Evolutionary conservation across 768 basidiomycete species (phyloP).

Genomic region (Fistulinella prunicolor): DNA sequence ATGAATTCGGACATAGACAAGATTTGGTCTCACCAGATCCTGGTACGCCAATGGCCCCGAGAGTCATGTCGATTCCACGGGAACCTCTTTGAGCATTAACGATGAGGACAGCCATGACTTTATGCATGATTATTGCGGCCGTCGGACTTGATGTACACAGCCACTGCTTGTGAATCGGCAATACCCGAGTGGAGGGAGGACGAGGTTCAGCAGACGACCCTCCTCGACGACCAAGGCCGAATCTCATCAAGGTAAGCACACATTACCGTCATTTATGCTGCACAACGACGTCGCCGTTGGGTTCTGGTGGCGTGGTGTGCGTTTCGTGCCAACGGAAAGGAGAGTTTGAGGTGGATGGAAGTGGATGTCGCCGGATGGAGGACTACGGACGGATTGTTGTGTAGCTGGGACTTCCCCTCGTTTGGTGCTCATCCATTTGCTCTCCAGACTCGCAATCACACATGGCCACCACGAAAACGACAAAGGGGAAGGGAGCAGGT

Average conservation of each 20-base stretch:
- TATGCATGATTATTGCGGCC: not conserved
- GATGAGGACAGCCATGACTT: too few species aligned
- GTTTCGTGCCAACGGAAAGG: not conserved
- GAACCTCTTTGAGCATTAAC: too few species aligned
- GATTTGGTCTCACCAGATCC: too few species aligned
- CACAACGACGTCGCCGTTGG: not conserved
- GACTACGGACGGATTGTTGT: not conserved
- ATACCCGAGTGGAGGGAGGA: slow-evolving; percentile 14
- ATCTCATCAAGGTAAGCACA: slow-evolving; percentile 28
- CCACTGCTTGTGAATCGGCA: slow-evolving; percentile 23
- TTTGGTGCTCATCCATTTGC: slow-evolving; percentile 3
- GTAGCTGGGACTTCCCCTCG: not conserved
- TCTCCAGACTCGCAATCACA: slow-evolving; percentile 11
- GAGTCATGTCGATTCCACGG: too few species aligned
- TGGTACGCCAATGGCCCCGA: too few species aligned
- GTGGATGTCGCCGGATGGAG: slow-evolving; percentile 16
- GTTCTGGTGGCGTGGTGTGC: not conserved
- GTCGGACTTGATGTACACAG: slow-evolving; percentile 17
- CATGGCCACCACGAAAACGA: slow-evolving; percentile 70
- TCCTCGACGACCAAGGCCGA: slow-evolving; percentile 27
- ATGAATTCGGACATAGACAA: too few species aligned
- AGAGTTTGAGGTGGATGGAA: slow-evolving; percentile 20
- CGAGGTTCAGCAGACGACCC: slow-evolving; percentile 3
- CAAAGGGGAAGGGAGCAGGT: slow-evolving; percentile 60
- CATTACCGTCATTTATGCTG: not conserved